These are phyloP conservation scores for Hydnomerulius pinastri DNA, from an alignment of 768 basidiomycete genomes.

Conservation along the genomic window DNA sequence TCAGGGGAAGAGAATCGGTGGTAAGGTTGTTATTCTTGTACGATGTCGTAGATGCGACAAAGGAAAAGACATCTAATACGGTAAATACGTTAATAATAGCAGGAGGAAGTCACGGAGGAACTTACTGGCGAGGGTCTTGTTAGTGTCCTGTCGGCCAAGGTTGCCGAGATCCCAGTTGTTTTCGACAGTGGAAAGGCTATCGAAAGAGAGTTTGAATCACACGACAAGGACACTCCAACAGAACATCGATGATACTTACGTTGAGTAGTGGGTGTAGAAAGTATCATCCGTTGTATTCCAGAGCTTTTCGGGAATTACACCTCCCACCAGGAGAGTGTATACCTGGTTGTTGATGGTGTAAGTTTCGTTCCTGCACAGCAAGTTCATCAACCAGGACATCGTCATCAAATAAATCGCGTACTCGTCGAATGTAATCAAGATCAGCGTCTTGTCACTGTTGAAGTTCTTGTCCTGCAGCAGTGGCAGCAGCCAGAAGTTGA, in stretches of 20 bases:
- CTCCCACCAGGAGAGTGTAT: slow-evolving; percentile 45
- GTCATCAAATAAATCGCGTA: slow-evolving; percentile 29
- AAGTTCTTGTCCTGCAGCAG: slow-evolving; percentile 51
- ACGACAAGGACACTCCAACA: no score
- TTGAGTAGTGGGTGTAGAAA: slow-evolving; percentile 65
- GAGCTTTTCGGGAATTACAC: slow-evolving; percentile 43
- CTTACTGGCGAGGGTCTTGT: slow-evolving; percentile 37
- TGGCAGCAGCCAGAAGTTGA: slow-evolving; percentile 52
- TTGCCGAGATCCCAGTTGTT: slow-evolving; percentile 64
- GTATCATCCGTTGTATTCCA: slow-evolving; percentile 49
- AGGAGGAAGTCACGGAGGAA: neutral
- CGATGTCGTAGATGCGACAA: slow-evolving; percentile 48
- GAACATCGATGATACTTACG: slow-evolving; percentile 14
- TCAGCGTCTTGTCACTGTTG: slow-evolving; percentile 55
- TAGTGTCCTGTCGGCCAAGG: slow-evolving; percentile 59
- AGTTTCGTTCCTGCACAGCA: slow-evolving; percentile 24
- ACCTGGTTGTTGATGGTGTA: slow-evolving; percentile 48
- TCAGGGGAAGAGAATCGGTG: slow-evolving; percentile 28
- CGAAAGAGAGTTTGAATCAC: no score
- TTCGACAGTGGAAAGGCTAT: slow-evolving; percentile 51
- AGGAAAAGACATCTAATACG: slow-evolving; percentile 48
- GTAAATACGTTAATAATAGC: neutral
- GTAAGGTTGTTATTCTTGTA: slow-evolving; percentile 43
- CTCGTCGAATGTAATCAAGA: slow-evolving; percentile 67
- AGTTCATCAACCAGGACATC: neutral